Evolutionary conservation across 148 eudicot species (phyloP).

Genomic region (Selenicereus undatus): DNA sequence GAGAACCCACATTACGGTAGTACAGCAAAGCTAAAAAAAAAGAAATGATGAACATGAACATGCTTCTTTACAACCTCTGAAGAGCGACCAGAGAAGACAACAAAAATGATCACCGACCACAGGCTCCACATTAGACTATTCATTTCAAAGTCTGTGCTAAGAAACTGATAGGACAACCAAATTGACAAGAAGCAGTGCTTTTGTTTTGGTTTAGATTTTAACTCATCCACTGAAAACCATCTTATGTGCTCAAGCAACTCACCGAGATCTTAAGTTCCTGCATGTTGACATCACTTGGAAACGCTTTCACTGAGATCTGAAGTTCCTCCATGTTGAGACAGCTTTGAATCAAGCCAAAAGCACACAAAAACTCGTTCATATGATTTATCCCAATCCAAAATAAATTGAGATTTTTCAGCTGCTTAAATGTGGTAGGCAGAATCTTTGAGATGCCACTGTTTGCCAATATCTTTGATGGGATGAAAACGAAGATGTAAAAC

Average conservation of each 20-base stretch:
- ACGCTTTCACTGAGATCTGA: background rate
- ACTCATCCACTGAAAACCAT: no score
- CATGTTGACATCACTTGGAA: background rate
- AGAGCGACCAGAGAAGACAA: no score
- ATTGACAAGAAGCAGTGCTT: no score
- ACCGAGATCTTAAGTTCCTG: background rate
- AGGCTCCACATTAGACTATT: background rate
- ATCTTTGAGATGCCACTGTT: background rate
- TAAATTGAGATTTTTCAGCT: background rate
- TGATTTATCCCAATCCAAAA: background rate
- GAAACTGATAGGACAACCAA: background rate
- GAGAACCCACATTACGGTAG: no score
- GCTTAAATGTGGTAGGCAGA: slow-evolving; percentile 2
- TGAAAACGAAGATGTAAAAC: background rate
- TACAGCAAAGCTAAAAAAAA: no score
- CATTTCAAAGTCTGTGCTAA: background rate
- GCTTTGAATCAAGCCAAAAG: background rate
- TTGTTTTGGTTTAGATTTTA: no score
- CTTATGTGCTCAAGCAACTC: background rate
- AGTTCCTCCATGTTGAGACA: slow-evolving; percentile 1
- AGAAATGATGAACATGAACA: no score
- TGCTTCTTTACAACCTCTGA: no score
- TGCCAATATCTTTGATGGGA: background rate
- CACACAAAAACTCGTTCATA: background rate
- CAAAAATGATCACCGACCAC: no score